Base-by-base conservation (phyloP, 1,284 basidiomycete genomes). In the Puccinia novopanici region DNA sequence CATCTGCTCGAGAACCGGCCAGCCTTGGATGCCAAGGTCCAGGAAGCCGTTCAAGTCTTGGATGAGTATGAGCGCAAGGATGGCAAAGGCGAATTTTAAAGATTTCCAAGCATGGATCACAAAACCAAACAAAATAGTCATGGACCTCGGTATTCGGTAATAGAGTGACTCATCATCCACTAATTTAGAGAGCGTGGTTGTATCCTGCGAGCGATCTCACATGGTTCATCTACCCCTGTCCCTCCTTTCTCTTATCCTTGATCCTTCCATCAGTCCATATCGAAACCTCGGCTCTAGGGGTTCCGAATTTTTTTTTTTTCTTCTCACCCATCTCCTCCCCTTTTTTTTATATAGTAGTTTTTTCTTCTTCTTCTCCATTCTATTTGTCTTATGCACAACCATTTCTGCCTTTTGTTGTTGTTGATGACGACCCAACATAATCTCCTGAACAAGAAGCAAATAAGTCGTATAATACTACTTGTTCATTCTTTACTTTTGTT, bases 1-100 rank as follows among this genome's bases (percentile, higher is more conserved):
- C 91, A 92, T 87, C 89, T 98, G 81, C 87, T 97, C 84, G 93
- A 95, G 77, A 88, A 90, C 71, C 88, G 88, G 57, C 92, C 94
- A 24, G 90, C 93, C 61, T 90, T 98, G 88, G 89, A 90, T 84
- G 87, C 88, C 86, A 98, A 98, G 89, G 92, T 97, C 83, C 90
- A 90, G 83, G 95, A 97, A 88, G 95, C 95, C 37, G 88, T 94
- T 81, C 85, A 87, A 78, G 93, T 94, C 70, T 88, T 94, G 70
- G 90, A 92, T 81, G 93, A 94, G 84, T 93, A 91, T 87, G 86
- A 90, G 83, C 88, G 89, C 87, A 89, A 90, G 81, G 75, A 81
- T 30, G 77, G 54, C 12, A 78, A 78, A 55, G 65, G 48, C 24
- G 68, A 54, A 19, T 71, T 71, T 27, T 71, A 71, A 71, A 40